Percentiles rank a stretch among this genome's conserved stretches.
Conservation (phyloP, 2,329 filamentous ascomycete genomes). For the Anisogramma anomala region DNA sequence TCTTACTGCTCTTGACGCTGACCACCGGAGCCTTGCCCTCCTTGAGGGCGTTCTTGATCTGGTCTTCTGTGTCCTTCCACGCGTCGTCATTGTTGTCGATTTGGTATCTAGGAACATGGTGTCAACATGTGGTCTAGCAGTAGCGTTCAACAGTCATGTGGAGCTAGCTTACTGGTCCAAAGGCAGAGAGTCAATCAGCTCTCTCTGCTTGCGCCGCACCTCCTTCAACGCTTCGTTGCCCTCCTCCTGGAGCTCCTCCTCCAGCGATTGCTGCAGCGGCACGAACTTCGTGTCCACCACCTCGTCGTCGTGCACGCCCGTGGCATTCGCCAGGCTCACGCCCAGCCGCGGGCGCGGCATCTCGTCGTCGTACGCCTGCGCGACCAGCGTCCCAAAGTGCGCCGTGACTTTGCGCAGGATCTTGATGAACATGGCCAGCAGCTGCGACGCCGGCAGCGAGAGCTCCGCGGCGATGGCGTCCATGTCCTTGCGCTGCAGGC, state of each 20-base stretch:
- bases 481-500: slow-evolving; percentile 80
- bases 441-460: slow-evolving; percentile 59
- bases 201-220: slow-evolving; percentile 68
- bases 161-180: slow-evolving; percentile 59
- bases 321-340: slow-evolving; percentile 47
- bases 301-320: slow-evolving; percentile 59
- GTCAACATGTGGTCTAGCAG: not conserved
- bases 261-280: slow-evolving; percentile 58
- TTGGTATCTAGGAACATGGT: slow-evolving; percentile 41
- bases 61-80: slow-evolving; percentile 64
- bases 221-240: slow-evolving; percentile 63
- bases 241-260: slow-evolving; percentile 76
- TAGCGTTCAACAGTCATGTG: not conserved
- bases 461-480: slow-evolving; percentile 72
- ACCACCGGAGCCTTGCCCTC: slow-evolving; percentile 52
- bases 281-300: slow-evolving; percentile 53
- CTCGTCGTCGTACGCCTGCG: slow-evolving; percentile 58
- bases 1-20: slow-evolving; percentile 68
- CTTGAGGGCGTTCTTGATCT: slow-evolving; percentile 49
- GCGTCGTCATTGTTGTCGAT: slow-evolving; percentile 49
- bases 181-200: slow-evolving; percentile 81
- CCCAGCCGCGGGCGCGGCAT: slow-evolving; percentile 50
- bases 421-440: slow-evolving; percentile 96
- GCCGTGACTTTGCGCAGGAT: slow-evolving; percentile 76
- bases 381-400: slow-evolving; percentile 64